Conservation (phyloP, 371 early-diverging fungal genomes). For the Mucor mucedo region DNA sequence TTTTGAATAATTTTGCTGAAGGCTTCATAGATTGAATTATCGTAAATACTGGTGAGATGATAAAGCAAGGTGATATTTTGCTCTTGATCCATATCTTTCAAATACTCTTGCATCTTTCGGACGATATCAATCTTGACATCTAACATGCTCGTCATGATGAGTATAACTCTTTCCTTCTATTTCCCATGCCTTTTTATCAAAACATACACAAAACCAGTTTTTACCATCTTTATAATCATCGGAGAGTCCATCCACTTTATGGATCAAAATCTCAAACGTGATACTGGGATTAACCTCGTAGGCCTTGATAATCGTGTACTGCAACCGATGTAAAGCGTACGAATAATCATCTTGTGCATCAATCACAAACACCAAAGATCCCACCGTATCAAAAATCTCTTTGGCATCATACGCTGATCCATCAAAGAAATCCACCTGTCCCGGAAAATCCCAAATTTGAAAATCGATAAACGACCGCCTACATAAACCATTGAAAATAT, state of each 20-base stretch:
- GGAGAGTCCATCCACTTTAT: slow-evolving; percentile 94
- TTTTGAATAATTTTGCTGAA: slow-evolving; percentile 92
- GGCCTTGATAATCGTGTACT: slow-evolving; percentile 74
- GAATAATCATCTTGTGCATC: slow-evolving; percentile 93
- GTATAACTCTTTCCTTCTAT: too few species aligned
- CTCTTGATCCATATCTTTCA: slow-evolving; percentile 74
- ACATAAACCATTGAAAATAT: slow-evolving; percentile 3
- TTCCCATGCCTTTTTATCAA: neutral
- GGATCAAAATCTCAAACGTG: slow-evolving; percentile 91
- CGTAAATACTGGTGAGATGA: slow-evolving; percentile 90
- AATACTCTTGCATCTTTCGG: slow-evolving; percentile 83
- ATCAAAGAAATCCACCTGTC: slow-evolving; percentile 84
- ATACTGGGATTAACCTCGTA: slow-evolving; percentile 81
- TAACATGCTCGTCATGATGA: slow-evolving; percentile 22
- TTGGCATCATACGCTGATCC: slow-evolving; percentile 64
- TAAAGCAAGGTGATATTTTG: slow-evolving; percentile 81
- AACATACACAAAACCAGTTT: neutral
- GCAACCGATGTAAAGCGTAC: slow-evolving; percentile 76
- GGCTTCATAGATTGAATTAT: slow-evolving; percentile 93
- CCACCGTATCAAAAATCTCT: slow-evolving; percentile 76
- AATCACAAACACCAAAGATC: slow-evolving; percentile 89
- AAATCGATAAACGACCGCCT: slow-evolving; percentile 83
- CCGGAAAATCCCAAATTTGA: slow-evolving; percentile 93
- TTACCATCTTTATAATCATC: slow-evolving; percentile 91
- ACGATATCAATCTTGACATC: slow-evolving; percentile 93